These are phyloP conservation scores for Larix kaempferi DNA, from an alignment of 75 land plant genomes.

Conservation along the genomic window DNA sequence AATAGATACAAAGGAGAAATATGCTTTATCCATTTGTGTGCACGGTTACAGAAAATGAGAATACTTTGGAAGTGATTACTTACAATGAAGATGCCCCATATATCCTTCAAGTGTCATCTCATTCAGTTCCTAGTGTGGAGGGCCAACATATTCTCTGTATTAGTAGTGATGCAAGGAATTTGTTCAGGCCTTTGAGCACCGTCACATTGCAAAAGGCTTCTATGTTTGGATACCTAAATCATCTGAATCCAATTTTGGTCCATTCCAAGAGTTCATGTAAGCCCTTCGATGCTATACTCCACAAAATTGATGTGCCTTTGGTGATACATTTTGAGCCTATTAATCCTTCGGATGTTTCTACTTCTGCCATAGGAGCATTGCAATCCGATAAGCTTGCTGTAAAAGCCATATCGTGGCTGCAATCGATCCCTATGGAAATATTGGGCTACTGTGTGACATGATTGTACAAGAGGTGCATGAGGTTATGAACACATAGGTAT, in stretches of 20 bases:
- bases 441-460: conserved; percentile 64
- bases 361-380: conserved; percentile 76
- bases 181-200: neutral
- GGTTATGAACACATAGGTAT: conserved; percentile 21
- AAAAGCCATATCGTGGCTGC: conserved; percentile 73
- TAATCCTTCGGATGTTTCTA: conserved; percentile 51
- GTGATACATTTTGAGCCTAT: conserved; percentile 82
- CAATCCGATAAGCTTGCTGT: conserved; percentile 88
- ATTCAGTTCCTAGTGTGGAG: conserved; percentile 76
- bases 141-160: conserved; percentile 56
- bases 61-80: conserved; percentile 52
- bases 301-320: conserved; percentile 66
- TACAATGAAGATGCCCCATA: conserved; percentile 91
- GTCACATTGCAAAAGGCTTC: conserved; percentile 51
- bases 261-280: conserved; percentile 74
- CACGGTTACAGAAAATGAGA: conserved; percentile 68
- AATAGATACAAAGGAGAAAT: conserved; percentile 76
- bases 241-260: conserved; percentile 76
- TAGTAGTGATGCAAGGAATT: conserved; percentile 36
- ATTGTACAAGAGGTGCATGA: conserved; percentile 80
- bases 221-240: conserved; percentile 61
- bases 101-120: conserved; percentile 75
- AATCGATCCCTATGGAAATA: conserved; percentile 70
- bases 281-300: conserved; percentile 84
- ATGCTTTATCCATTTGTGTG: conserved; percentile 88